Evolutionary conservation across 805 yeast genomes (phyloP), one percentile per base, ranked within the genome.

Genomic region (Lachancea quebecensis): DNA sequence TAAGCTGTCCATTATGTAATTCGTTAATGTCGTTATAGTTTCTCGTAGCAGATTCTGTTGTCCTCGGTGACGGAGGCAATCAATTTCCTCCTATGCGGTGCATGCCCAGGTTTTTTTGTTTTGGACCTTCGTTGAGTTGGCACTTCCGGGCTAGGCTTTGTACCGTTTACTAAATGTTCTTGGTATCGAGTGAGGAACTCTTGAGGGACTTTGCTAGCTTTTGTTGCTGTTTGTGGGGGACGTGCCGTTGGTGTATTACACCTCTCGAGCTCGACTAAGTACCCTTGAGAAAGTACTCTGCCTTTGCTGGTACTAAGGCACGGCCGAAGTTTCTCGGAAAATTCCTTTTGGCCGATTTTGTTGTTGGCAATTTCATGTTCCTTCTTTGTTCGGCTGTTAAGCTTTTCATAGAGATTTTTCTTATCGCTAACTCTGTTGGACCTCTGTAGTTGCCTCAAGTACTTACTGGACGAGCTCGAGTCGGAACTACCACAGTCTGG

Each of bases 401-500:
- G 46, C 38, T 53, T 60, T 41, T 64, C 68, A 45, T 60, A 64
- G 27, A 64, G 40, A 21, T 55, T 51, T 1, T 62, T 59, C 41
- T 62, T 64, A 35, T 64, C 66, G 32, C 53, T 61, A 14, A 63
- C 68, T 41, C 57, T 61, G 12, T 50, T 59, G 1, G 68, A 60
- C 17, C 52, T 50, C 47, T 63, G 59, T 30, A 63, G 46, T 34
- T 56, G 53, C 31, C 44, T 50, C 12, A 62, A 47, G 10, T 60
- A 55, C 25, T 56, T 57, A 9, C 47, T 48, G 2, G 57, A 52
- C 15, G 53, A 50, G 31, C 56, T 46, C 10, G 55, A 52, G 28
- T 44, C 51, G 2, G 43, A 33, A 37, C 38, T 34, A 6, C 28
- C 15, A 12, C 43, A 17, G 2, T 34, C 43, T 10, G 51, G 46